These are phyloP conservation scores for Pyrenophora teres DNA, from an alignment of 2,329 filamentous ascomycete genomes.

Conservation along the genomic window DNA sequence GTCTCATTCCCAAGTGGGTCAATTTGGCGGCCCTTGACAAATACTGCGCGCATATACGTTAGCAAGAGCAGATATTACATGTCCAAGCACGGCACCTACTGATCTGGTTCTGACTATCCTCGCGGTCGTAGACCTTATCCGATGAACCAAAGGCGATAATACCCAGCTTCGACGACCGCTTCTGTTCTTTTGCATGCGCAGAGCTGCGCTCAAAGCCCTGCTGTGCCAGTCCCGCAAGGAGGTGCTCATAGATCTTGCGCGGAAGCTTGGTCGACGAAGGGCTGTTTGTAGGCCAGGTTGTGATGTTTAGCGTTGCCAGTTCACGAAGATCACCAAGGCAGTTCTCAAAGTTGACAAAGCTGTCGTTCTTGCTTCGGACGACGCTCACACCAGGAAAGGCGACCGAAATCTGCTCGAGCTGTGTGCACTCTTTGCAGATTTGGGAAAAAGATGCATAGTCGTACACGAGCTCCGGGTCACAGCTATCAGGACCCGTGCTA, in stretches of 20 bases:
- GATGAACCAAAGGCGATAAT: slow-evolving; percentile 54
- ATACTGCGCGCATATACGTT: slow-evolving; percentile 31
- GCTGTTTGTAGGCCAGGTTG: slow-evolving; percentile 54
- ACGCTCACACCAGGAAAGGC: slow-evolving; percentile 54
- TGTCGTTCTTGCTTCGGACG: slow-evolving; percentile 48
- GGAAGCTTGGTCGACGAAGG: slow-evolving; percentile 49
- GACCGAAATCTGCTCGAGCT: slow-evolving; percentile 53
- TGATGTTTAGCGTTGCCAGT: slow-evolving; percentile 55
- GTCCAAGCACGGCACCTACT: slow-evolving; percentile 16
- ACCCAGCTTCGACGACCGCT: slow-evolving; percentile 46
- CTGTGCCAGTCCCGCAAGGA: slow-evolving; percentile 50
- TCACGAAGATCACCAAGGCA: slow-evolving; percentile 47
- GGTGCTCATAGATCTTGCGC: slow-evolving; percentile 52
- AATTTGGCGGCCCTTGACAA: slow-evolving; percentile 50
- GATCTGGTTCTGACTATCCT: slow-evolving; percentile 54
- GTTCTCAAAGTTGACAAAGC: slow-evolving; percentile 52
- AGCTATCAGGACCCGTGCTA: slow-evolving; percentile 41
- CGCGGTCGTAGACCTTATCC: slow-evolving; percentile 54
- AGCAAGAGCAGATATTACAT: neutral
- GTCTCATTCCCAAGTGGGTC: slow-evolving; percentile 50
- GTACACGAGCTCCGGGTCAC: slow-evolving; percentile 52
- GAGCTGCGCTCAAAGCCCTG: slow-evolving; percentile 43
- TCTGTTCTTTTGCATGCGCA: slow-evolving; percentile 32
- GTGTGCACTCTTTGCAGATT: slow-evolving; percentile 52
- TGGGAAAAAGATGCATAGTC: slow-evolving; percentile 51